These are phyloP conservation scores for Ambispora gerdemannii DNA, from an alignment of 192 early-diverging fungal genomes.

Conservation along the genomic window DNA sequence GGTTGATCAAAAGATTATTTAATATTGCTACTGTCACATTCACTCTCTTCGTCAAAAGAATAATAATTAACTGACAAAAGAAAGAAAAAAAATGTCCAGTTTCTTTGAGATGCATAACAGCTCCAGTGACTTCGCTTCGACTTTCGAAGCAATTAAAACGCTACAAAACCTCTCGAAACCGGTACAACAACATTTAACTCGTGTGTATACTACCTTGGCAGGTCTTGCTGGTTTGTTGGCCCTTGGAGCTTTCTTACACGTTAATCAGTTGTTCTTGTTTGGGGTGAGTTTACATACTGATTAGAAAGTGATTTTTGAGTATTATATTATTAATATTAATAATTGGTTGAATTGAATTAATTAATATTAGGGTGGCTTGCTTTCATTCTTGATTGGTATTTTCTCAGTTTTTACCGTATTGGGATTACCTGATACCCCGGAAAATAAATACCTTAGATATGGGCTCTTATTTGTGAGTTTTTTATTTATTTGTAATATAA, in stretches of 20 bases:
- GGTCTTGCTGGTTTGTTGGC: background rate
- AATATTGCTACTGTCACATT: too few species aligned
- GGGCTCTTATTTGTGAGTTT: slow-evolving; percentile 17
- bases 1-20: too few species aligned
- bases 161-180: background rate
- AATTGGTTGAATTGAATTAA: background rate
- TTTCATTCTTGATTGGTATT: slow-evolving; percentile 24
- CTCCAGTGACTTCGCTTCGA: background rate
- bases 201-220: slow-evolving; percentile 17
- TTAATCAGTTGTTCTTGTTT: slow-evolving; percentile 18
- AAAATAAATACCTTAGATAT: slow-evolving; percentile 12
- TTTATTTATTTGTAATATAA: background rate
- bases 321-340: background rate
- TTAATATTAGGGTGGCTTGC: slow-evolving; percentile 15
- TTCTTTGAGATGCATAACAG: background rate
- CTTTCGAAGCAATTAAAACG: slow-evolving; percentile 25
- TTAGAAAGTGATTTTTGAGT: background rate
- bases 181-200: slow-evolving; percentile 11
- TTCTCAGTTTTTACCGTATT: background rate
- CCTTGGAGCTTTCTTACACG: slow-evolving; percentile 11
- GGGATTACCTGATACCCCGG: background rate
- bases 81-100: too few species aligned
- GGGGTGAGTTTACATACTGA: background rate
- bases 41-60: too few species aligned
- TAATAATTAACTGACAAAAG: too few species aligned